Percentiles rank a stretch among this genome's conserved stretches.
Conservation (phyloP, 768 basidiomycete genomes). For the Tylopilus rubrobrunneus region DNA sequence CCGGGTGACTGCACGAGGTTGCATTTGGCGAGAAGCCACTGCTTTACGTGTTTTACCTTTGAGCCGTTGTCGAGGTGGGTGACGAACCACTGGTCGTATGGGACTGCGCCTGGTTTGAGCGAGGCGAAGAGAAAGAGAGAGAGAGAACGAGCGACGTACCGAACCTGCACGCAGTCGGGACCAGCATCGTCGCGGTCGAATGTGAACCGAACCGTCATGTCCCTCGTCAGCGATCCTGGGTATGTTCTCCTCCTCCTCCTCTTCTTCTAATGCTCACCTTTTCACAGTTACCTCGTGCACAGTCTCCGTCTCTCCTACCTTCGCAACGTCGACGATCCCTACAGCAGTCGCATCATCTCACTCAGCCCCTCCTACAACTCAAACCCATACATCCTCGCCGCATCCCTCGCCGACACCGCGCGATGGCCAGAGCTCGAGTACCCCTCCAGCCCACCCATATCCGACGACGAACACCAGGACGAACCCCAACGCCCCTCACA, state of each 20-base stretch:
- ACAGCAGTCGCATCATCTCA: slow-evolving; percentile 77
- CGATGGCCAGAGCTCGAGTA: slow-evolving; percentile 82
- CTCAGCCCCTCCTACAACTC: slow-evolving; percentile 71
- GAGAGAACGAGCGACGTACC: slow-evolving; percentile 35
- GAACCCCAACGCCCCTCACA: slow-evolving; percentile 19
- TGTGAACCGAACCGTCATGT: slow-evolving; percentile 37
- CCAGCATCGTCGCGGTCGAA: slow-evolving; percentile 11
- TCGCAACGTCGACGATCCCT: slow-evolving; percentile 84
- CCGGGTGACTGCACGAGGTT: slow-evolving; percentile 35
- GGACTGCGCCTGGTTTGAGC: slow-evolving; percentile 37
- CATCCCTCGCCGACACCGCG: slow-evolving; percentile 72
- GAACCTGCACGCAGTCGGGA: slow-evolving; percentile 54
- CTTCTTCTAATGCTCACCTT: not conserved
- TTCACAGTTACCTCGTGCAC: slow-evolving; percentile 69
- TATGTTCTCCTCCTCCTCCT: slow-evolving; percentile 20
- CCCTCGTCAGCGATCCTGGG: slow-evolving; percentile 64
- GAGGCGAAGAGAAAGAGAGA: not conserved
- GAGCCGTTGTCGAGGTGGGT: slow-evolving; percentile 60
- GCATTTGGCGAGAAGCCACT: slow-evolving; percentile 58
- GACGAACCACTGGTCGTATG: slow-evolving; percentile 75
- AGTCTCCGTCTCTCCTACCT: slow-evolving; percentile 81
- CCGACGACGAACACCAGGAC: slow-evolving; percentile 57
- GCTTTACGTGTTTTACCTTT: slow-evolving; percentile 62
- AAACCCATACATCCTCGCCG: slow-evolving; percentile 80
- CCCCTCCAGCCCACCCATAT: slow-evolving; percentile 67